Evolutionary conservation across 148 eudicot species (phyloP), one percentile per base, ranked within the genome.

Genomic region (Cornus florida): DNA sequence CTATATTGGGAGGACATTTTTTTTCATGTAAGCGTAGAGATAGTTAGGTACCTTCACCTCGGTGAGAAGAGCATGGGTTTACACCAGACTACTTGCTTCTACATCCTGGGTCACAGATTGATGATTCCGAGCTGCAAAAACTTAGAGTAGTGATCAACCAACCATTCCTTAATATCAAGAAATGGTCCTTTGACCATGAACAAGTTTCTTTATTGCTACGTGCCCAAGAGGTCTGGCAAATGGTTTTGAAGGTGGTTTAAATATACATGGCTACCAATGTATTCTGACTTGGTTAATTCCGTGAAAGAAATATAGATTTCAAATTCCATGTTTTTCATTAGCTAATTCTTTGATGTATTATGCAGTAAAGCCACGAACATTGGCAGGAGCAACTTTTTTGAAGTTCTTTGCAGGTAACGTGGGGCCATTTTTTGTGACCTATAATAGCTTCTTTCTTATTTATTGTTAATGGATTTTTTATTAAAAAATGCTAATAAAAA

Each of bases 331-430:
- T 53, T 50, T 39, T 50, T 53, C 32, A 76, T 72, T 19, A 56
- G 60, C 83, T 60, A 71, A 78, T 69, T 60, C 75, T 31, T 38
- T 9, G 28, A 65, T 77, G 53, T 43, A 32, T 24, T 41, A 56
- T 92, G 50, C 92, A 94, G 98, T 89, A 23, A 92, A 94, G 75
- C 98, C 98, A 67, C 86, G 91, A 62, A 86, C 87, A 38, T 76
- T 94, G 71, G 91, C 90, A 0, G 98, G 98, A 83, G 98, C 95
- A 78, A 91, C 87, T 71, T 96, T 96, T 82, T 80, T 91, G 81
- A 96, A 92, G 85, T 91, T 91, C 85, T 92, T 92, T 79, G 78
- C 93, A 74, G 97, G 99, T 95, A 90, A 62, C 4, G 19, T 62
- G 4, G 11, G 60, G 17, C 71, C 0, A 31, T 33, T n/a, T 11